phyloP scores from a whole-genome alignment of 495 filamentous ascomycete genomes.

The Podospora sp. region DNA sequence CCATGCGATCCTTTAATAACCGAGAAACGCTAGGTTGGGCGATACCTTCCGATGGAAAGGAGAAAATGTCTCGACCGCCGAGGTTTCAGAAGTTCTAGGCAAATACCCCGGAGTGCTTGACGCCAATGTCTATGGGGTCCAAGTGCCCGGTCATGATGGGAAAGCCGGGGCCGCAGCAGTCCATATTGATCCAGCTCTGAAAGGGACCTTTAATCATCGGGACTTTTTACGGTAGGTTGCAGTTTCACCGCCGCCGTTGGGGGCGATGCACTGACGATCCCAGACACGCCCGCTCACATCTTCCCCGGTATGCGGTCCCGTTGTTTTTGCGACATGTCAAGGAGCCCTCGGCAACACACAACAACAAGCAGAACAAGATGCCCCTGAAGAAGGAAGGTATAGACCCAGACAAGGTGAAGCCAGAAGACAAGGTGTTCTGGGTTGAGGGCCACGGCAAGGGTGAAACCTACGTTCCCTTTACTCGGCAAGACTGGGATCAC shows the following conservation, averaged over 20 bases:
- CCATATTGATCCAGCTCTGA: constrained; percentile 46
- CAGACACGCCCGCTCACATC: constrained; percentile 54
- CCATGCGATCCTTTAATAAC: background rate
- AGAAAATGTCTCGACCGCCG: constrained; percentile 80
- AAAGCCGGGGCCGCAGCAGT: constrained; percentile 70
- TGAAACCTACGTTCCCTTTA: constrained; percentile 59
- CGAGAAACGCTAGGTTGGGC: constrained; percentile 50
- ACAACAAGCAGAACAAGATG: constrained; percentile 84
- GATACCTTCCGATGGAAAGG: constrained; percentile 86
- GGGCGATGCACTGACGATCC: background rate
- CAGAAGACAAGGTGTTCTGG: constrained; percentile 59
- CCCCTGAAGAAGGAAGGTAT: constrained; percentile 72
- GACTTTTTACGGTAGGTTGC: constrained; percentile 51
- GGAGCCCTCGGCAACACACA: constrained; percentile 67
- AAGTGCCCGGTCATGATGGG: constrained; percentile 70
- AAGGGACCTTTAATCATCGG: constrained; percentile 54
- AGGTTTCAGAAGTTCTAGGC: constrained; percentile 71
- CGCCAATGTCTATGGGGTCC: constrained; percentile 79
- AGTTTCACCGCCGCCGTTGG: constrained; percentile 2
- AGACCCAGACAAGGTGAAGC: constrained; percentile 59
- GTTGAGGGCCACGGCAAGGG: constrained; percentile 52
- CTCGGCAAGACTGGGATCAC: constrained; percentile 58
- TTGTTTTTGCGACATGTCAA: constrained; percentile 69
- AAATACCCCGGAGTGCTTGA: constrained; percentile 67
- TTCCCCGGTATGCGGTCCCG: constrained; percentile 78